Percentiles rank a stretch among this genome's conserved stretches.
phyloP scores from a whole-genome alignment of 768 basidiomycete species.

The Boletus sp. region DNA sequence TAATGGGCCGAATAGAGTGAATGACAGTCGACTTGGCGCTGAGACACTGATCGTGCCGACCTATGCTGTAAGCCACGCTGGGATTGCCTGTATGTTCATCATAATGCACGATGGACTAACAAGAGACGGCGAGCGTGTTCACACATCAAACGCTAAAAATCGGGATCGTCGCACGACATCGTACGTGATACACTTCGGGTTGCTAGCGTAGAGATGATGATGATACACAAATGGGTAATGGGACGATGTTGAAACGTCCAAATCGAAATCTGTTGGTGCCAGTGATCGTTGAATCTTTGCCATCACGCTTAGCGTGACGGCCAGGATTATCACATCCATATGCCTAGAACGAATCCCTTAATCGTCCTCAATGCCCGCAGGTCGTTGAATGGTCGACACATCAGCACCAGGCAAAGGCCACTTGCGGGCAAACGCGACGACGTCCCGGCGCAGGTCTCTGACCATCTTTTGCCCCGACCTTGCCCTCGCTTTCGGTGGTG shows the following conservation, averaged over 20 bases:
- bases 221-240: not conserved
- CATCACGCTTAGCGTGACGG: not conserved
- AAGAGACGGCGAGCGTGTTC: too few relatives aligned
- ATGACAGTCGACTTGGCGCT: too few relatives aligned
- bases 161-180: not conserved
- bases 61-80: too few relatives aligned
- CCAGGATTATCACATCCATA: conserved; percentile 1
- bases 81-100: too few relatives aligned
- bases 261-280: conserved; percentile 19
- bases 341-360: conserved; percentile 11
- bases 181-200: not conserved
- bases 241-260: conserved; percentile 37
- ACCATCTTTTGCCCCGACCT: conserved; percentile 71
- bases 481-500: conserved; percentile 62
- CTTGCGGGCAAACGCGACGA: conserved; percentile 72
- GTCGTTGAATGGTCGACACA: conserved; percentile 46
- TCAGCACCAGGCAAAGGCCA: conserved; percentile 95
- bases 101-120: too few relatives aligned
- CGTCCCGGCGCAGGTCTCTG: conserved; percentile 73
- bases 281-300: conserved; percentile 59
- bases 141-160: too few relatives aligned
- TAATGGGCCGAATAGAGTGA: too few relatives aligned
- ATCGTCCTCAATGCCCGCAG: conserved; percentile 60
- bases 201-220: conserved; percentile 1
- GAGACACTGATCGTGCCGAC: too few relatives aligned